Base-by-base conservation (phyloP, 306 rosid species). In the Prunus davidiana region DNA sequence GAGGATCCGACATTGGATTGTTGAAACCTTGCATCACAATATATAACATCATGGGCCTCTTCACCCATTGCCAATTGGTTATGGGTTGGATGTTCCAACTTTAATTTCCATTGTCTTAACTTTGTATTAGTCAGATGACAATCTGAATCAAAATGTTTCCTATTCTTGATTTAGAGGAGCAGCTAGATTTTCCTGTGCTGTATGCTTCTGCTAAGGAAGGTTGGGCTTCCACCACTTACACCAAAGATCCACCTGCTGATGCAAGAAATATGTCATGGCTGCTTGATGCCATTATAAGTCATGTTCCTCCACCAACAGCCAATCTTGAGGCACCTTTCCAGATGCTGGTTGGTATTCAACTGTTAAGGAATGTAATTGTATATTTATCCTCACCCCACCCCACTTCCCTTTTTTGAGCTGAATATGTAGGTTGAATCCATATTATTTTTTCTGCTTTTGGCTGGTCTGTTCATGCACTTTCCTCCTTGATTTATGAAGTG, bases 181-280 rank as follows among this genome's bases (percentile, higher is more conserved):
- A 95, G 82, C 91, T 95, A 55, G 99, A 95, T 85, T 95, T 95
- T 79, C 97, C 99, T 12, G 99, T 92, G 86, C 89, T 95, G 57
- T 95, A 95, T 84, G 97, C 97, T 73, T 95, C 99, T 81, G 99
- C 99, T 76, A 95, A 92, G 86, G 99, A 95, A 82, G 99, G 99
- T 82, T 95, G 99, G 99, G 92, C 97, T 57, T 90, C 99, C 12
- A 78, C 83, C 75, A 80, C 86, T 43, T 92, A 83, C 85, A 95
- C 97, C 74, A 95, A 90, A 87, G 92, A 90, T 73, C 99, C 97
- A 77, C 96, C 96, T 55, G 90, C 74, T 22, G 96, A 95, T 79
- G 84, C 81, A 27, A 95, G 71, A 84, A 90, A 95, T 75, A 95
- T 95, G 99, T 85, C 99, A 62, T 85, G 83, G 65, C 84, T 95